Base-by-base conservation (phyloP, 192 early-diverging fungal genomes). In the Radiomyces spectabilis region DNA sequence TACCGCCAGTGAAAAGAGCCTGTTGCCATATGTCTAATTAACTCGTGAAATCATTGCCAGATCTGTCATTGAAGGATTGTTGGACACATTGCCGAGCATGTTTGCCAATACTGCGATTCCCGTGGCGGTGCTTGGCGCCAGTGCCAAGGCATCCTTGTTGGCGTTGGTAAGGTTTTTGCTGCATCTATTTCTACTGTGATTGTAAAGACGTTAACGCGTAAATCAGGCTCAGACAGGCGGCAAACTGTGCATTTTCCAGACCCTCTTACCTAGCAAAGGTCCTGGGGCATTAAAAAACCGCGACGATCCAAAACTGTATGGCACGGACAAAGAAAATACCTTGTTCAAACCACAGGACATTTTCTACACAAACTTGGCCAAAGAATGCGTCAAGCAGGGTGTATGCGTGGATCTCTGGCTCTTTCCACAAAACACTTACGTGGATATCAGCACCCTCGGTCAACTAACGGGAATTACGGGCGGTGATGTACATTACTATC, bases 391-490 rank as follows among this genome's bases (percentile, higher is more conserved):
- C 5, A 75, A 84, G 43, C 64, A 76, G 30, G 96, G 96, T 37
- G 69, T 99, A 37, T 85, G 82, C 41, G 79, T 93, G 54, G 95
- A 93, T 68, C 56, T 93, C 57, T 99, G 88, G 72, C 67, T 97
- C 38, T 96, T 99, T 74, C 93, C 95, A 2, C 41, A 37, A 7
- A 66, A 72, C 9, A 73, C 82, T 3, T 94, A 88, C 63, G 76
- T 93, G 38, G 95, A 98, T 56, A 71, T 93, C 1, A 93, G 93
- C 4, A 90, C 92, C 5, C 46, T 90, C 24, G 83, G 91, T 39
- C 64, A 79, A 32, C 67, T 95, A 34, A 73, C 85, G 33, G 83
- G 87, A 7, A 59, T 95, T 27, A 98, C 94, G 10, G 93, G 94
- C 22, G 96, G 96, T 26, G 90, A 93, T 44, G 79, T 76, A 24